Percentiles rank a stretch among this genome's conserved stretches.
These are phyloP conservation scores for Amylocystis lapponica DNA, from an alignment of 768 basidiomycete genomes.

Conservation along the genomic window DNA sequence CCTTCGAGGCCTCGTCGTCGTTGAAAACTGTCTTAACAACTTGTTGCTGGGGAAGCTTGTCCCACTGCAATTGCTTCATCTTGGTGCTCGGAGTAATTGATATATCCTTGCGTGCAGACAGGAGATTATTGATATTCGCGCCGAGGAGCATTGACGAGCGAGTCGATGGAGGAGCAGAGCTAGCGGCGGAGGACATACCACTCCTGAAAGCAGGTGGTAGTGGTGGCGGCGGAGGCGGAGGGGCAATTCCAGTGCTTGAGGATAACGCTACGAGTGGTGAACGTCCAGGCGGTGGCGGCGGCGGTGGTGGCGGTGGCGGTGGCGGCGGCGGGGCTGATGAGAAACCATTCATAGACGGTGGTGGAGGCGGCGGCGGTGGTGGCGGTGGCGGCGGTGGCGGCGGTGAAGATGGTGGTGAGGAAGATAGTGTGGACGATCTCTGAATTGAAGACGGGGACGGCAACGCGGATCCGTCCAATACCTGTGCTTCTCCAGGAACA, in stretches of 20 bases:
- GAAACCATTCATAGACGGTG: constrained; percentile 26
- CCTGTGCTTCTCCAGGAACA: constrained; percentile 35
- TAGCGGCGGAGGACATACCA: constrained; percentile 28
- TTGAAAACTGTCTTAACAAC: constrained; percentile 85
- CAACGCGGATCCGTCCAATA: constrained; percentile 9
- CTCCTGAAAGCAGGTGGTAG: constrained; percentile 27
- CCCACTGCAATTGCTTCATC: constrained; percentile 99
- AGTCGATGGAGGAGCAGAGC: constrained; percentile 39
- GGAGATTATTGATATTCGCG: constrained; percentile 47
- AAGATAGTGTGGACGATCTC: constrained; percentile 27
- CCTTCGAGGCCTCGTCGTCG: constrained; percentile 59
- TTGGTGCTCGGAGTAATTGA: constrained; percentile 78
- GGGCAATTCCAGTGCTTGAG: constrained; percentile 13
- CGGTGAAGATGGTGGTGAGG: constrained; percentile 20
- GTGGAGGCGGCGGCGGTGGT: constrained; percentile 24
- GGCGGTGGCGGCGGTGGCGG: constrained; percentile 27
- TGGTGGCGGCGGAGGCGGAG: constrained; percentile 34
- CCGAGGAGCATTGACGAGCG: constrained; percentile 59
- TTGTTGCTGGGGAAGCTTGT: constrained; percentile 89
- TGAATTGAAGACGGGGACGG: too few species aligned
- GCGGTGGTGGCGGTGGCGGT: constrained; percentile 26
- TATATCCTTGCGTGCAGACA: constrained; percentile 77
- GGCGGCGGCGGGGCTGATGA: constrained; percentile 26
- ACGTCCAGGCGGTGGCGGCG: constrained; percentile 19
- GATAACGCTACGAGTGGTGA: constrained; percentile 21